Conservation (phyloP, 2,329 filamentous ascomycete genomes). For the Basipetospora sp. region DNA sequence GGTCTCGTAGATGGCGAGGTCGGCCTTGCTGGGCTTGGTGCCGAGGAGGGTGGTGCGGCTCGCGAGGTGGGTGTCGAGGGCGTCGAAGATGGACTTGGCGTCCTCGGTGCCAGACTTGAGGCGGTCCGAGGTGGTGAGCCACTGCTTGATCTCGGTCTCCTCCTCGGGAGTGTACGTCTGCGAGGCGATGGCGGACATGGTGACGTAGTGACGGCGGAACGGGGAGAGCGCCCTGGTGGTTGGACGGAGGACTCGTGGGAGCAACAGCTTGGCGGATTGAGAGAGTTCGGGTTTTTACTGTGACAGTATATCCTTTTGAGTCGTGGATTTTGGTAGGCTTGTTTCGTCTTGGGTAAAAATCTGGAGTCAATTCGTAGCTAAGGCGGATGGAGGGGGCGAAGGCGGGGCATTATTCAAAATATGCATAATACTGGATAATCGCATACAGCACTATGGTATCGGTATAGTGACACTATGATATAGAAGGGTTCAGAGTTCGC, state of each 20-base stretch:
- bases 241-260: slow-evolving; percentile 24
- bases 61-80: slow-evolving; percentile 74
- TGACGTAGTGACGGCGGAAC: slow-evolving; percentile 14
- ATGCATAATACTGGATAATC: not conserved
- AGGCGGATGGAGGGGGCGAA: not conserved
- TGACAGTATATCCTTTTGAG: no score
- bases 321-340: no score
- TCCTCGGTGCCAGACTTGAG: slow-evolving; percentile 38
- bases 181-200: slow-evolving; percentile 50
- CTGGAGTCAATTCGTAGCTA: no score
- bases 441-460: not conserved
- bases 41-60: slow-evolving; percentile 81
- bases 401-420: slow-evolving; percentile 2
- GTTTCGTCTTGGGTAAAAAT: not conserved
- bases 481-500: no score
- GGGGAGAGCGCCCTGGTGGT: slow-evolving; percentile 21
- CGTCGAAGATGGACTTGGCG: slow-evolving; percentile 55
- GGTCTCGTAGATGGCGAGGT: slow-evolving; percentile 68
- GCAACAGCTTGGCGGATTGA: slow-evolving; percentile 26
- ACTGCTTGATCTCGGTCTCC: slow-evolving; percentile 76
- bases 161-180: slow-evolving; percentile 64
- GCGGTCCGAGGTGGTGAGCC: slow-evolving; percentile 64
- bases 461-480: no score
- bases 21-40: slow-evolving; percentile 74
- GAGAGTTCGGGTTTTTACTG: slow-evolving; percentile 2